Base-by-base conservation (phyloP, 768 basidiomycete species). In the Hysterangium stoloniferum region DNA sequence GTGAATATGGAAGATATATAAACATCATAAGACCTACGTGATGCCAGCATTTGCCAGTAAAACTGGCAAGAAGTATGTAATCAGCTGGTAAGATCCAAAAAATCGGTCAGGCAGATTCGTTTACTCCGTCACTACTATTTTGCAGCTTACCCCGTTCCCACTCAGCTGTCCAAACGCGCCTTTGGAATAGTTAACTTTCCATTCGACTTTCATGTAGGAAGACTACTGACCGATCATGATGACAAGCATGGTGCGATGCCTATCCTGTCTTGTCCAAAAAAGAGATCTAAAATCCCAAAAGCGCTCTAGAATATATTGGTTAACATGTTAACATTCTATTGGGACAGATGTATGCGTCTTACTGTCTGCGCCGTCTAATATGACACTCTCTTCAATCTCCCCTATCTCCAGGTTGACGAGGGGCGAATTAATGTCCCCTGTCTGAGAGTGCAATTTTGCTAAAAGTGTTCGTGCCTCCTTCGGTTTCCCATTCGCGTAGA, bases 251-350 rank as follows among this genome's bases (percentile, higher is more conserved):
- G 72, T 67, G 19, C 76, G 66, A 59, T 74, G 73, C 45, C 76
- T 64, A 59, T 73, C 70, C 7, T 68, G 70, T 6, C 63, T 62
- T 31, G 68, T 74, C 35, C 62, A 66, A 64, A 79, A 77, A 20
- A 78, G 59, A 9, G 71, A 69, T 34, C 73, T 62, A 65, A 76
- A 78, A 58, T 78, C 76, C 77, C 77, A 80, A 69, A 71, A 78
- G 28, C 61, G 60, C 54, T 60, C 60, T 38, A 13, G 55, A n/a
- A 20, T 24, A 31, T 36, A 5, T 13, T n/a, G 44, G 32, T 20
- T 45, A 15, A 41, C 6, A 36, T 9, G 13, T 27, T 27, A 45
- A 45, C n/a, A 45, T 34, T 11, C 13, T 32, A 49, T 43, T 9
- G 9, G 33, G 33, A 34, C 17, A 35, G 28, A n/a, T 13, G 6